Evolutionary conservation across 768 basidiomycete species (phyloP).

Genomic region (Suillus americanus): DNA sequence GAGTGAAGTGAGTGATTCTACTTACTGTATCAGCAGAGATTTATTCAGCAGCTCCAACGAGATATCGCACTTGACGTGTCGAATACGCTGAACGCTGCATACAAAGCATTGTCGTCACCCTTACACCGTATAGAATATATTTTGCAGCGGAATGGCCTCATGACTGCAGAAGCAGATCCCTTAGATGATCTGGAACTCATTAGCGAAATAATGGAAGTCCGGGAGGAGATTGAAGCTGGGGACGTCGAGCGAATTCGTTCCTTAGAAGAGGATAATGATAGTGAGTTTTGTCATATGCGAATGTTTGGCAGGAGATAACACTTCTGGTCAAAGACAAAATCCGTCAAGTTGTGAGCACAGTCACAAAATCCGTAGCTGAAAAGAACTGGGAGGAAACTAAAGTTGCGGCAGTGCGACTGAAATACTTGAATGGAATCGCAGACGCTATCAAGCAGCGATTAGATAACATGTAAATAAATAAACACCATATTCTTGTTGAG

Average conservation of each 20-base stretch:
- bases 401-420: constrained; percentile 61
- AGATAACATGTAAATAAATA: constrained; percentile 6
- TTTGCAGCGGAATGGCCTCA: constrained; percentile 57
- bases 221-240: constrained; percentile 73
- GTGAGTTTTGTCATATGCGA: constrained; percentile 32
- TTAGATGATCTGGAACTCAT: constrained; percentile 72
- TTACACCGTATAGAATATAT: constrained; percentile 81
- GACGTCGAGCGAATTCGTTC: constrained; percentile 47
- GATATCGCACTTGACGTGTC: constrained; percentile 44
- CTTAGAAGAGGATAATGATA: constrained; percentile 54
- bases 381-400: constrained; percentile 60
- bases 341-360: constrained; percentile 38
- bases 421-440: constrained; percentile 70
- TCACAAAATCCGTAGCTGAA: constrained; percentile 50
- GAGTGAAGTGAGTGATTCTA: constrained; percentile 46
- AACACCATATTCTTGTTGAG: background rate
- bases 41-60: constrained; percentile 21
- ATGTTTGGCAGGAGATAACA: background rate
- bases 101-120: constrained; percentile 72
- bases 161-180: constrained; percentile 67
- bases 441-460: constrained; percentile 24
- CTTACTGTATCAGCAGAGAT: background rate
- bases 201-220: constrained; percentile 71
- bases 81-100: constrained; percentile 79
- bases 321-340: constrained; percentile 48